Percentiles rank a stretch among this genome's conserved stretches.
Evolutionary conservation across 2,329 filamentous ascomycete genomes (phyloP).

Genomic region (Monosporascus sp.): DNA sequence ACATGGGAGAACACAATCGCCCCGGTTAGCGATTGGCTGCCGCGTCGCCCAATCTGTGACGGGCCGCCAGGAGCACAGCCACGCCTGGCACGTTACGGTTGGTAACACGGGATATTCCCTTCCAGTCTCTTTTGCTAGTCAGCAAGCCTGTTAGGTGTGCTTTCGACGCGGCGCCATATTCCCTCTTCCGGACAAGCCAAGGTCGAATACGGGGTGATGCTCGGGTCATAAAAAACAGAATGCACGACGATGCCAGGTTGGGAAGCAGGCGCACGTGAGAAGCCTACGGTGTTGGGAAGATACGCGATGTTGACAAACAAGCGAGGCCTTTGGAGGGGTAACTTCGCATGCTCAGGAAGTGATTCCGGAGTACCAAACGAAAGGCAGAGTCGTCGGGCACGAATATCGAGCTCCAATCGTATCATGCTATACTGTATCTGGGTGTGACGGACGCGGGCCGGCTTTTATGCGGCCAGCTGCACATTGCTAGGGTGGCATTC

Average conservation of each 20-base stretch:
- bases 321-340: background rate
- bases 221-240: background rate
- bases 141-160: background rate
- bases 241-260: background rate
- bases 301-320: constrained; percentile 13
- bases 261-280: background rate
- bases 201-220: background rate
- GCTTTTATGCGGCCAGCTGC: constrained; percentile 25
- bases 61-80: constrained; percentile 14
- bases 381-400: background rate
- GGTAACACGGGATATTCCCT: constrained; percentile 11
- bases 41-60: constrained; percentile 10
- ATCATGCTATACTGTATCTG: background rate
- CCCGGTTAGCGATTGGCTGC: constrained; percentile 23
- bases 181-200: background rate
- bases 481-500: constrained; percentile 12
- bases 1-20: constrained; percentile 13
- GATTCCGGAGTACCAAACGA: constrained; percentile 16
- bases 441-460: constrained; percentile 16
- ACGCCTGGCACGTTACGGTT: constrained; percentile 16
- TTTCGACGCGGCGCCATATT: background rate
- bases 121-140: background rate
- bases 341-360: constrained; percentile 11
- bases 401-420: background rate
- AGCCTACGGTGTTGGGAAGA: background rate